Base-by-base conservation (phyloP, 306 rosid genomes). In the Inga oerstediana region DNA sequence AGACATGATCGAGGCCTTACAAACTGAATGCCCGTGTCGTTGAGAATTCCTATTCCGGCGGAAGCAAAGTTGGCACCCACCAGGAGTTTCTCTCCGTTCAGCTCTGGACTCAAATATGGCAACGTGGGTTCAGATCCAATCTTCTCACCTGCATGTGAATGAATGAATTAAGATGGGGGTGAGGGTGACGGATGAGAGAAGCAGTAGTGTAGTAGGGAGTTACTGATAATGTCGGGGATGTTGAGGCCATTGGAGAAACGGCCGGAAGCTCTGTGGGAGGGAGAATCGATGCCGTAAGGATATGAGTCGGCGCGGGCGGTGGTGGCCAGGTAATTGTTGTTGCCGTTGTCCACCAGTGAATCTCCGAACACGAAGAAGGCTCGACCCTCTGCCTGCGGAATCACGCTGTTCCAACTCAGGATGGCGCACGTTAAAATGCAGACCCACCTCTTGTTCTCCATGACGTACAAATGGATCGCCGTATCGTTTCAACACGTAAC, bases 21-120 rank as follows among this genome's bases (percentile, higher is more conserved):
- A 90, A 94, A 94, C 80, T 94, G 98, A 83, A 94, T 0, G 83
- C 98, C 98, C 4, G 98, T 94, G 87, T 94, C 98, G 46, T 94
- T 94, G 59, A 94, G 97, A 75, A 94, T 92, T 83, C 98, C 98
- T 62, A 94, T 91, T 72, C 98, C 98, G 27, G 98, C 98, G 34
- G 98, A 94, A 71, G 98, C 98, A 71, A 92, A 92, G 84, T 94
- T 94, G 49, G 98, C 98, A 27, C 98, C 98, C 8, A 88, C 89
- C 0, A 94, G 93, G 15, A 94, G 85, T 0, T 22, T 77, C 66
- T 92, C 79, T 75, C 94, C 96, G 2, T 46, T 32, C 1, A 94
- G 94, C 44, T 59, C 22, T 9, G 97, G 98, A 78, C 94, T 94
- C 89, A 94, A 73, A 73, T 94, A 94, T 32, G 98, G 98, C 84